phyloP scores from a whole-genome alignment of 177 flowering plant genomes.

The Vitis hybrid region DNA sequence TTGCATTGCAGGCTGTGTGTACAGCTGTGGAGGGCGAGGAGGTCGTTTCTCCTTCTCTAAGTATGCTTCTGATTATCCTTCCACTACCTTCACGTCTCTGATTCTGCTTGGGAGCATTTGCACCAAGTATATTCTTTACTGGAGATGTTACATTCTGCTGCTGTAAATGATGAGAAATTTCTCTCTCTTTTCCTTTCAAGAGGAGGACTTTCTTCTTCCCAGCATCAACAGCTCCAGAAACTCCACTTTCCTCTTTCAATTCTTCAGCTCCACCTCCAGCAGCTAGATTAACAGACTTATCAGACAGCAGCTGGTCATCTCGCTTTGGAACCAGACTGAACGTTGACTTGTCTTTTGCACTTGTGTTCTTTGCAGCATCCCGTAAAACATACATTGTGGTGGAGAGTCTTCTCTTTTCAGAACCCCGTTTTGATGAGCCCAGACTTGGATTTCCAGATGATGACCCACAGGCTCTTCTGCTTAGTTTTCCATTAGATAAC shows the following conservation, averaged over 20 bases:
- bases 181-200: conserved; percentile 78
- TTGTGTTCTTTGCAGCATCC: conserved; percentile 45
- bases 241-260: conserved; percentile 48
- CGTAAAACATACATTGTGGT: conserved; percentile 68
- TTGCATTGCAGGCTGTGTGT: too few species aligned
- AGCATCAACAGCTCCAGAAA: conserved; percentile 37
- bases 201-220: conserved; percentile 67
- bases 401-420: conserved; percentile 53
- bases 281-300: conserved; percentile 32
- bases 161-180: conserved; percentile 34
- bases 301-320: conserved; percentile 45
- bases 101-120: conserved; percentile 40
- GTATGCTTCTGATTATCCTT: conserved; percentile 61
- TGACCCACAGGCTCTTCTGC: conserved; percentile 45
- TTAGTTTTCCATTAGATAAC: conserved; percentile 54
- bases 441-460: conserved; percentile 48
- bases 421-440: conserved; percentile 48
- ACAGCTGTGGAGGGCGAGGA: conserved; percentile 42
- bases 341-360: conserved; percentile 61
- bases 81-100: conserved; percentile 67
- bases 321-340: conserved; percentile 47
- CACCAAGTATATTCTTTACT: conserved; percentile 25
- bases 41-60: conserved; percentile 65
- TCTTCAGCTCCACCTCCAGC: conserved; percentile 38
- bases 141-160: conserved; percentile 35